Evolutionary conservation across 371 early-diverging fungal genomes (phyloP).

Genomic region (Sporodiniella umbellata): DNA sequence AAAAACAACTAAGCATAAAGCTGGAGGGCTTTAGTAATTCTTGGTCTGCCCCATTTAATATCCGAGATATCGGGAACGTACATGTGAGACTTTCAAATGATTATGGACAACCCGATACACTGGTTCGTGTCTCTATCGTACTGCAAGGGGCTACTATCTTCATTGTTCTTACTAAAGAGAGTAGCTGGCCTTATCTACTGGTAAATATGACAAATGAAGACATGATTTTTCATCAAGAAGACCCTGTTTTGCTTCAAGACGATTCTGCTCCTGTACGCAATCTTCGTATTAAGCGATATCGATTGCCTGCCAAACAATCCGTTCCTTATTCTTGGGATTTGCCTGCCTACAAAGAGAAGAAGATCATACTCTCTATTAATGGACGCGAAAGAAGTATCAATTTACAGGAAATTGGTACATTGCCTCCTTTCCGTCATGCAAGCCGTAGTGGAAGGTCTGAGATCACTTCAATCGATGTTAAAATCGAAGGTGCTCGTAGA

Average conservation of each 20-base stretch:
- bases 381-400: slow-evolving; percentile 77
- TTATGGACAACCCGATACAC: slow-evolving; percentile 47
- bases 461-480: slow-evolving; percentile 81
- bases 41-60: slow-evolving; percentile 91
- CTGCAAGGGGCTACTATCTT: slow-evolving; percentile 90
- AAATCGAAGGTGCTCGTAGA: slow-evolving; percentile 78
- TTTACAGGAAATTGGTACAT: slow-evolving; percentile 87
- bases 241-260: slow-evolving; percentile 31
- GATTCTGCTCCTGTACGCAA: slow-evolving; percentile 23
- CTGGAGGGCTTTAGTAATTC: slow-evolving; percentile 67
- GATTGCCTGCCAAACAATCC: slow-evolving; percentile 59
- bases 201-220: slow-evolving; percentile 83
- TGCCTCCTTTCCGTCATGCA: slow-evolving; percentile 78
- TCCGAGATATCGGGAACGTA: slow-evolving; percentile 83
- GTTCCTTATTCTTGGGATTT: slow-evolving; percentile 94
- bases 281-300: slow-evolving; percentile 47
- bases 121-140: slow-evolving; percentile 75
- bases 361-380: slow-evolving; percentile 68
- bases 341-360: slow-evolving; percentile 77
- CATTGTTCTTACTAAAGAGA: slow-evolving; percentile 75
- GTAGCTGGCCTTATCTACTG: slow-evolving; percentile 90
- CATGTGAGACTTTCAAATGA: slow-evolving; percentile 72
- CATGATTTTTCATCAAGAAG: slow-evolving; percentile 79
- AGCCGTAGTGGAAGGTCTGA: slow-evolving; percentile 27
- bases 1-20: slow-evolving; percentile 68